Conservation (phyloP, 495 filamentous ascomycete species). For the Bacidia gigantensis region DNA sequence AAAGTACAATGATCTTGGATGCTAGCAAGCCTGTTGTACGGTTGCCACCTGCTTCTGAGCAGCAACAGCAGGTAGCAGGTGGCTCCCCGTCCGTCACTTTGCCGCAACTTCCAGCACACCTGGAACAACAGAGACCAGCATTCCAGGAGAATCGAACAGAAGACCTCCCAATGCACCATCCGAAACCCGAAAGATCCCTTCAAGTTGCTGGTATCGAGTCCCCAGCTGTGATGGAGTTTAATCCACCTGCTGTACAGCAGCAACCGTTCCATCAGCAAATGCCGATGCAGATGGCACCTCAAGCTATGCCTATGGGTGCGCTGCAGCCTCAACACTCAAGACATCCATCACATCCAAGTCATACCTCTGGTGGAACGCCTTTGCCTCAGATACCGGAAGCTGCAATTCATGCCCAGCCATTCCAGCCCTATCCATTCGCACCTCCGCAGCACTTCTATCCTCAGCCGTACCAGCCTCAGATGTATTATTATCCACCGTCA, state of each 20-base stretch:
- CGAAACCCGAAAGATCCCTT: conserved; percentile 85
- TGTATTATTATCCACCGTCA: conserved; percentile 37
- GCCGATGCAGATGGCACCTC: conserved; percentile 50
- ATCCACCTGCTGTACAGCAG: conserved; percentile 56
- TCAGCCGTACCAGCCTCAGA: conserved; percentile 39
- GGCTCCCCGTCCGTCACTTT: conserved; percentile 33
- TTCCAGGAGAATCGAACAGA: conserved; percentile 66
- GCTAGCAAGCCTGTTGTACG: conserved; percentile 66
- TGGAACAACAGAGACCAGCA: conserved; percentile 54
- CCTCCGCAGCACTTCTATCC: conserved; percentile 47
- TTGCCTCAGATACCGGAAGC: conserved; percentile 90
- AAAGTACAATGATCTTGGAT: conserved; percentile 43
- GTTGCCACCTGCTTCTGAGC: conserved; percentile 52
- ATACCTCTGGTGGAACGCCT: conserved; percentile 68
- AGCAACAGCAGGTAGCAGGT: conserved; percentile 14
- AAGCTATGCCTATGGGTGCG: conserved; percentile 38
- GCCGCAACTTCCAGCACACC: conserved; percentile 42
- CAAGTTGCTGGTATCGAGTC: conserved; percentile 92
- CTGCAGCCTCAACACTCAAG: conserved; percentile 44
- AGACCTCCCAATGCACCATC: conserved; percentile 85
- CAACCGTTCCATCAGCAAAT: conserved; percentile 86
- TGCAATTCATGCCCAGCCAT: conserved; percentile 81
- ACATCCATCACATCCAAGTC: conserved; percentile 61
- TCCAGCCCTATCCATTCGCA: conserved; percentile 60
- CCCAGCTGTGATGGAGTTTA: conserved; percentile 55